phyloP scores from a whole-genome alignment of 495 filamentous ascomycete species.

The Penicillium egyptiacum region DNA sequence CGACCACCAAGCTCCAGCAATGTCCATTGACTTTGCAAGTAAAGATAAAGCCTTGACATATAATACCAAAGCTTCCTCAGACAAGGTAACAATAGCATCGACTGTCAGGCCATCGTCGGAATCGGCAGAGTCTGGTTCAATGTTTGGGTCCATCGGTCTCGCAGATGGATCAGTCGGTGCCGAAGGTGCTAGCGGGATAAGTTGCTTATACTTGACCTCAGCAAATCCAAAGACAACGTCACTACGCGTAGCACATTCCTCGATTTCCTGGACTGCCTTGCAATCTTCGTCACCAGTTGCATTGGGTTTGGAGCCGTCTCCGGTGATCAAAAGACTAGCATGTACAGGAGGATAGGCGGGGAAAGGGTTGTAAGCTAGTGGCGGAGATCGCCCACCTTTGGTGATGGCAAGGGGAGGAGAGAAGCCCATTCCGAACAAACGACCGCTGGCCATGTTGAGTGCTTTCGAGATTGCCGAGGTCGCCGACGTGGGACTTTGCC shows the following conservation, averaged over 20 bases:
- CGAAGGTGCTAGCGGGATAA: constrained; percentile 82
- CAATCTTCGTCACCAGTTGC: constrained; percentile 75
- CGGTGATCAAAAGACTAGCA: constrained; percentile 58
- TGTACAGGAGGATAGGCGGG: constrained; percentile 79
- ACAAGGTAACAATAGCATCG: constrained; percentile 81
- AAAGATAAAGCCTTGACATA: constrained; percentile 92
- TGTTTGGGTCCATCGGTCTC: constrained; percentile 29
- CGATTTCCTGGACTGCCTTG: constrained; percentile 73
- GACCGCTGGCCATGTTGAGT: constrained; percentile 86
- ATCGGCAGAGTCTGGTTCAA: constrained; percentile 39
- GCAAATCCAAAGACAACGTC: constrained; percentile 97
- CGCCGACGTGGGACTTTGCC: constrained; percentile 72
- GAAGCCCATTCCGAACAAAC: constrained; percentile 74
- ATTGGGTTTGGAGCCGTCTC: constrained; percentile 60
- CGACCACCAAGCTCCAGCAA: constrained; percentile 90
- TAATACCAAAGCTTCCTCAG: constrained; percentile 91
- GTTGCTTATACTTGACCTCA: constrained; percentile 96
- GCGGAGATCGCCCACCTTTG: constrained; percentile 67
- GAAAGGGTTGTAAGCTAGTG: constrained; percentile 75
- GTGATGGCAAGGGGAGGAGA: constrained; percentile 69
- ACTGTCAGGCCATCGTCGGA: constrained; percentile 61
- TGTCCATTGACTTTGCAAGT: constrained; percentile 93
- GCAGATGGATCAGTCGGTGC: constrained; percentile 50
- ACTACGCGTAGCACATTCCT: constrained; percentile 86
- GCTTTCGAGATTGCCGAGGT: constrained; percentile 93